Evolutionary conservation across 495 filamentous ascomycete species (phyloP).

Genomic region (Extremus antarcticus): DNA sequence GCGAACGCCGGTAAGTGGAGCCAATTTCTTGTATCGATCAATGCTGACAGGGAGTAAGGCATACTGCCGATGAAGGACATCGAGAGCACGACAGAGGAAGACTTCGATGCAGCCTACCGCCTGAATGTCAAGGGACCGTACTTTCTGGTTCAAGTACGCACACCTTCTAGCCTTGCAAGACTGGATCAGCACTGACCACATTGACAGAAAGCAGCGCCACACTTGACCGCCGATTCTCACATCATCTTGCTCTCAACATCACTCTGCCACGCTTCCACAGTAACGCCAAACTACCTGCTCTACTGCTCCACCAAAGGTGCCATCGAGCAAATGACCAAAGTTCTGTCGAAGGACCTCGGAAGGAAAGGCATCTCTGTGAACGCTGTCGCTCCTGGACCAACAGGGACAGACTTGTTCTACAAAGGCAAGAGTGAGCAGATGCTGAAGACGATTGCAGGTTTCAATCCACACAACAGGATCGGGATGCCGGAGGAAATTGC

Average conservation of each 20-base stretch:
- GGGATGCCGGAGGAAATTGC: constrained; percentile 56
- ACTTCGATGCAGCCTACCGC: constrained; percentile 45
- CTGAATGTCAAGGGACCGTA: constrained; percentile 60
- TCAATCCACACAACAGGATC: constrained; percentile 45
- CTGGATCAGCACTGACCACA: neutral
- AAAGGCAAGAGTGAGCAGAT: constrained; percentile 50
- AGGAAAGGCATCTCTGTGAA: constrained; percentile 53
- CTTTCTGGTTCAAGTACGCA: constrained; percentile 44
- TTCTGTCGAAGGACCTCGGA: constrained; percentile 54
- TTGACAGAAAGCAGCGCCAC: constrained; percentile 40
- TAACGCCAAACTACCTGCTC: constrained; percentile 49
- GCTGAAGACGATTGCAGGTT: constrained; percentile 40
- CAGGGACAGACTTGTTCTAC: constrained; percentile 55
- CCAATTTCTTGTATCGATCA: neutral
- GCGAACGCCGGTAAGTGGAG: constrained; percentile 37
- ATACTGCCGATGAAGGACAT: constrained; percentile 44
- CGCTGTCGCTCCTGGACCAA: constrained; percentile 53
- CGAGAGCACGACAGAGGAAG: constrained; percentile 44
- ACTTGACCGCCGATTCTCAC: constrained; percentile 41
- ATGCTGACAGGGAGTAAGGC: constrained; percentile 21
- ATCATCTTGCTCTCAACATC: constrained; percentile 39
- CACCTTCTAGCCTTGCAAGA: neutral
- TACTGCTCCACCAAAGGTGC: constrained; percentile 57
- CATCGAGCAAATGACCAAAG: constrained; percentile 57
- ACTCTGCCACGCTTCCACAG: constrained; percentile 33